These are phyloP conservation scores for Ogataea saltuana DNA, from an alignment of 805 yeast genomes.

Conservation along the genomic window DNA sequence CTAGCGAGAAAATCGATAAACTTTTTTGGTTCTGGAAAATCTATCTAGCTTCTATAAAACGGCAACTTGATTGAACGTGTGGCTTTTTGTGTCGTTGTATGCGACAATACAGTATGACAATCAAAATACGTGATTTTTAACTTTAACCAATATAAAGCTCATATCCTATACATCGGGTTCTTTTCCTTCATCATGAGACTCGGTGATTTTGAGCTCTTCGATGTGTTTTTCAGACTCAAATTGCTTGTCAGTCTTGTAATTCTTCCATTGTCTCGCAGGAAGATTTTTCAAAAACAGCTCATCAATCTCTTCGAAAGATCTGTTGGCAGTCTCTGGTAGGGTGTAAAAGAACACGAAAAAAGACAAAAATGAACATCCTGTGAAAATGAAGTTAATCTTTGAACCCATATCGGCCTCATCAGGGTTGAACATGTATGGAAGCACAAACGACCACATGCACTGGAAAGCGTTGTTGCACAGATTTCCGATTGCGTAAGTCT, in stretches of 20 bases:
- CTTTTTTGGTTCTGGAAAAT: neutral
- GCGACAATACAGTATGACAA: neutral
- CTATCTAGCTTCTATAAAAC: neutral
- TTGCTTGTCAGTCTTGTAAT: constrained; percentile 6
- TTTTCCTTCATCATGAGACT: neutral
- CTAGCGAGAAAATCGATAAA: neutral
- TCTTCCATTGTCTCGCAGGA: constrained; percentile 36
- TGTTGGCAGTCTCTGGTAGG: constrained; percentile 59
- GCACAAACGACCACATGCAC: constrained; percentile 39
- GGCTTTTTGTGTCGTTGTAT: neutral
- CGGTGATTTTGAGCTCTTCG: neutral
- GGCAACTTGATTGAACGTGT: neutral
- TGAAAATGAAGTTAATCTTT: constrained; percentile 52
- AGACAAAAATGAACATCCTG: constrained; percentile 36
- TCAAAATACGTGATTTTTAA: too few relatives aligned
- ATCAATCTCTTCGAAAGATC: constrained; percentile 64
- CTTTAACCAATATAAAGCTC: too few relatives aligned
- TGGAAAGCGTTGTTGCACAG: constrained; percentile 35
- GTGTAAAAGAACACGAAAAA: constrained; percentile 49
- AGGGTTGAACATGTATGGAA: constrained; percentile 54
- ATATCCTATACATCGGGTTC: too few relatives aligned
- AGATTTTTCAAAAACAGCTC: constrained; percentile 44
- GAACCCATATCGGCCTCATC: constrained; percentile 47
- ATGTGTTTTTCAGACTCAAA: constrained; percentile 1
- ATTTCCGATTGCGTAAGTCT: constrained; percentile 40